Evolutionary conservation across 495 filamentous ascomycete genomes (phyloP).

Genomic region (Talaromyces liani): DNA sequence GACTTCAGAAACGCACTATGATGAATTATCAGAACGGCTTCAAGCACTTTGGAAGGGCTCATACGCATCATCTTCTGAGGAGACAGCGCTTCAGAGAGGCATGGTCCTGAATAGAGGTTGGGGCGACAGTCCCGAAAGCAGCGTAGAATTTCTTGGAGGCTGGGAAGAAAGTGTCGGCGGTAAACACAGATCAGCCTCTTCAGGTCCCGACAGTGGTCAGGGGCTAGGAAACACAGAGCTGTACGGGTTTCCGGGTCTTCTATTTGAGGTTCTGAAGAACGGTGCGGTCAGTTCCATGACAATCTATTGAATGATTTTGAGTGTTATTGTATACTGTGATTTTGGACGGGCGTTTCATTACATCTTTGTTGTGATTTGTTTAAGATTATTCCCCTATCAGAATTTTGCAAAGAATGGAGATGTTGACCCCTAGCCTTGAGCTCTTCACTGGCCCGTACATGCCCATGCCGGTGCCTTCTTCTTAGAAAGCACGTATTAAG

Average conservation of each 20-base stretch:
- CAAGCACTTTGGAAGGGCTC: conserved; percentile 63
- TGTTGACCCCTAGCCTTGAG: not conserved
- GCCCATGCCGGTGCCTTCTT: too few relatives aligned
- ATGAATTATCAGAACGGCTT: conserved; percentile 57
- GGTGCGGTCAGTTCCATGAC: conserved; percentile 82
- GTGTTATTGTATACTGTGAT: not conserved
- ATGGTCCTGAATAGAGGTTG: conserved; percentile 88
- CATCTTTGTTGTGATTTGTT: not conserved
- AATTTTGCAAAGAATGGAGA: not conserved
- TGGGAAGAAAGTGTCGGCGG: conserved; percentile 70
- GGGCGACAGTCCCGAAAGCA: conserved; percentile 87
- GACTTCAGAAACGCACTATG: conserved; percentile 73
- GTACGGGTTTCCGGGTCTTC: conserved; percentile 86
- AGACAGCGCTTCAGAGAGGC: conserved; percentile 56
- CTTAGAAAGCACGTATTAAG: too few relatives aligned
- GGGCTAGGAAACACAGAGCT: conserved; percentile 70
- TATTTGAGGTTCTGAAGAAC: conserved; percentile 95
- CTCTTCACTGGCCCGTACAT: not conserved
- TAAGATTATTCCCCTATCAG: not conserved
- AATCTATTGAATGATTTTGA: conserved; percentile 53
- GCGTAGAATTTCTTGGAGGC: conserved; percentile 79
- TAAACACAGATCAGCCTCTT: conserved; percentile 29
- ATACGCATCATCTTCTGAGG: conserved; percentile 54
- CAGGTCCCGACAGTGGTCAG: conserved; percentile 45
- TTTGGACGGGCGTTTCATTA: not conserved